Conservation (phyloP, 768 basidiomycete species). For the Boletus coccyginus region DNA sequence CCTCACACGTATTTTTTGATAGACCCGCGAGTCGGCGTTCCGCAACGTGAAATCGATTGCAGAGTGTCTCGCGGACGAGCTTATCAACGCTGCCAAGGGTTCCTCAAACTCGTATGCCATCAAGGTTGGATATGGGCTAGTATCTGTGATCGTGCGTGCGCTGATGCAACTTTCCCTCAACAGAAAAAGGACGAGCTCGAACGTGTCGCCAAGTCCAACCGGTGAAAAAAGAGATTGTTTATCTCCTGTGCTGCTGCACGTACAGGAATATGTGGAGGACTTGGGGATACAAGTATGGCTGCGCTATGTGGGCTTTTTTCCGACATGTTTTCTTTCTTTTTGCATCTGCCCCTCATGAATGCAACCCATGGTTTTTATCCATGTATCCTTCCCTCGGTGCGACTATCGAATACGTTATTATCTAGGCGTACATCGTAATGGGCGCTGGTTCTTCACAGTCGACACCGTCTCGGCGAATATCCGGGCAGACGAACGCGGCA, state of each 20-base stretch:
- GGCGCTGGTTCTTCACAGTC: neutral
- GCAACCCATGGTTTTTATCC: constrained; percentile 22
- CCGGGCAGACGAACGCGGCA: neutral
- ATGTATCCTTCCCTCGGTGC: constrained; percentile 16
- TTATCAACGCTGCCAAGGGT: constrained; percentile 99
- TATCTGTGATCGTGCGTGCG: neutral
- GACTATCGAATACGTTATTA: constrained; percentile 2
- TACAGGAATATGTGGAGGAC: constrained; percentile 1
- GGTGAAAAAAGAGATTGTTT: constrained; percentile 62
- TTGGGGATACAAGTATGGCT: constrained; percentile 22
- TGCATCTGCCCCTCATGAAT: constrained; percentile 24
- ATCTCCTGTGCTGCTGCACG: neutral
- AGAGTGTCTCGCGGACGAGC: constrained; percentile 98
- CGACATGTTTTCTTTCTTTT: constrained; percentile 3
- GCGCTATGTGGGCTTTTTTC: constrained; percentile 20
- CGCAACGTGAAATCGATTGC: constrained; percentile 99
- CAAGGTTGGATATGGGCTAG: constrained; percentile 57
- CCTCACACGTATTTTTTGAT: neutral
- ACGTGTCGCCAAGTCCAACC: constrained; percentile 99
- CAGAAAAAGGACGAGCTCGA: constrained; percentile 99
- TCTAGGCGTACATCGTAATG: neutral
- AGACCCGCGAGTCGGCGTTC: constrained; percentile 99
- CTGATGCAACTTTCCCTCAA: neutral
- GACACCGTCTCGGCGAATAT: neutral
- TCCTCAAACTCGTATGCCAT: constrained; percentile 99